These are phyloP conservation scores for Collybiopsis luxurians DNA, from an alignment of 768 basidiomycete genomes.

Conservation along the genomic window DNA sequence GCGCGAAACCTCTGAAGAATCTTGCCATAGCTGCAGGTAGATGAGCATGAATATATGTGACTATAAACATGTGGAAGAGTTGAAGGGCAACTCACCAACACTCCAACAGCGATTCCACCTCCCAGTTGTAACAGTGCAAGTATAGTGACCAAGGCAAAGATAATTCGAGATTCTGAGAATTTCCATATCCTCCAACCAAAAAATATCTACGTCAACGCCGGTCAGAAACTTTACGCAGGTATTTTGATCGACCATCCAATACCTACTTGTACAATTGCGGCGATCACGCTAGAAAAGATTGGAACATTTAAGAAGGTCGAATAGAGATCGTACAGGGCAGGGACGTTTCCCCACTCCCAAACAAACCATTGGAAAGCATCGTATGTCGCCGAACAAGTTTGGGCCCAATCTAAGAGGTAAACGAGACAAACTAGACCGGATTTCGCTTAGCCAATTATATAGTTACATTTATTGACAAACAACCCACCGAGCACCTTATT, in stretches of 20 bases:
- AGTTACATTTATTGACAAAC: too few relatives aligned
- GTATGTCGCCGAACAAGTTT: conserved; percentile 17
- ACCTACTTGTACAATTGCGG: conserved; percentile 15
- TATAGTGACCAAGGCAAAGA: conserved; percentile 3
- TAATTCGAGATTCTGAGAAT: conserved; percentile 8
- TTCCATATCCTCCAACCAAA: conserved; percentile 18
- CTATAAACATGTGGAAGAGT: background rate
- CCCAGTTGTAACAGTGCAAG: conserved; percentile 15
- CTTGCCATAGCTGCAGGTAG: conserved; percentile 4
- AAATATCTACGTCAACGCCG: conserved; percentile 14
- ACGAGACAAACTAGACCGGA: conserved; percentile 13
- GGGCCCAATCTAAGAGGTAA: conserved; percentile 17
- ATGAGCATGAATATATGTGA: background rate
- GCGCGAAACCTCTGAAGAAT: conserved; percentile 1
- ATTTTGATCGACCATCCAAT: background rate
- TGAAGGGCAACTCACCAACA: conserved; percentile 4
- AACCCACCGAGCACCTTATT: conserved; percentile 14
- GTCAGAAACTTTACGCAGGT: background rate
- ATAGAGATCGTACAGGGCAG: conserved; percentile 8
- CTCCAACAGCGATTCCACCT: conserved; percentile 9
- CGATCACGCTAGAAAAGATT: conserved; percentile 14
- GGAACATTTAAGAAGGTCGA: conserved; percentile 16
- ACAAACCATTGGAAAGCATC: conserved; percentile 20
- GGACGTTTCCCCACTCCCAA: conserved; percentile 15
- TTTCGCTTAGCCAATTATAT: too few relatives aligned